These are phyloP conservation scores for Knufia fluminis DNA, from an alignment of 2,329 filamentous ascomycete genomes.

Conservation along the genomic window DNA sequence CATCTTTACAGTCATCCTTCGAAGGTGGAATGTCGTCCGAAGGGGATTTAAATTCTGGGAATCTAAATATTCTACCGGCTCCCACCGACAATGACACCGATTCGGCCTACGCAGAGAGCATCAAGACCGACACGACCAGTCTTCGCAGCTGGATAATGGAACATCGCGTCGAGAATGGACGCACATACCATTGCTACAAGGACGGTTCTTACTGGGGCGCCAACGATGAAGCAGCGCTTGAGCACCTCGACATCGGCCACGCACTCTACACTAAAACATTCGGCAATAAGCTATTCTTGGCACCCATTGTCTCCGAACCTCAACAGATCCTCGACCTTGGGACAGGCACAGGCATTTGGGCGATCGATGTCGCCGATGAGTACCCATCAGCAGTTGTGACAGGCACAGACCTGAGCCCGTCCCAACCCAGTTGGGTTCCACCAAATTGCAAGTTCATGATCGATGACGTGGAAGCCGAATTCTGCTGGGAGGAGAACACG, in stretches of 20 bases:
- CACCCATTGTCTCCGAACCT: background rate
- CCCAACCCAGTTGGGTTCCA: conserved; percentile 36
- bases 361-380: conserved; percentile 26
- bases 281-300: background rate
- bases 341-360: conserved; percentile 5
- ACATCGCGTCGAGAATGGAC: background rate
- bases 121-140: background rate
- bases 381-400: conserved; percentile 34
- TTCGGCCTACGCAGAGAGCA: background rate
- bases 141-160: background rate
- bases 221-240: background rate
- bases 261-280: background rate
- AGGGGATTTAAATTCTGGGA: too few relatives aligned
- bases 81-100: background rate
- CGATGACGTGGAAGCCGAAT: conserved; percentile 16
- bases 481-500: conserved; percentile 48
- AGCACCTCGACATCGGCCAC: background rate
- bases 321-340: background rate
- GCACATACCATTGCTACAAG: background rate
- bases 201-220: background rate
- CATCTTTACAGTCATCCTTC: too few relatives aligned
- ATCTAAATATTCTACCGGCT: too few relatives aligned
- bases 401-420: conserved; percentile 42
- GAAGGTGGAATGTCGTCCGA: too few relatives aligned
- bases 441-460: conserved; percentile 9